phyloP scores from a whole-genome alignment of 768 basidiomycete genomes.

The Leccinum subgranulosum region DNA sequence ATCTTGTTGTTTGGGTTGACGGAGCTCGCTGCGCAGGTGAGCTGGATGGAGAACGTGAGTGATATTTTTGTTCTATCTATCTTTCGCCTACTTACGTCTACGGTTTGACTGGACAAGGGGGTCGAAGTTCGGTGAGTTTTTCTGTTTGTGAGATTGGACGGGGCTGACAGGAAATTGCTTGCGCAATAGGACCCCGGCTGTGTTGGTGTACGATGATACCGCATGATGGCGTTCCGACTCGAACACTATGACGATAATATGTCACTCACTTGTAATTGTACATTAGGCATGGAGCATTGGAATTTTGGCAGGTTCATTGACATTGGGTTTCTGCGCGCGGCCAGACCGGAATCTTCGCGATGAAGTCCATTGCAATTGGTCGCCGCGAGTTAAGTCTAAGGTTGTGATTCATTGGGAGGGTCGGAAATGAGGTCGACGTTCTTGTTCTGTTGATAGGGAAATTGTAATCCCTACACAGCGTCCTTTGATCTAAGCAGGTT shows the following conservation, averaged over 20 bases:
- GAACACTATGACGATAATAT: not conserved
- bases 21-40: slow-evolving; percentile 50
- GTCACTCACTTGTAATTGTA: not conserved
- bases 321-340: too few relatives aligned
- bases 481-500: too few relatives aligned
- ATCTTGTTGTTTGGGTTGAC: slow-evolving; percentile 51
- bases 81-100: not conserved
- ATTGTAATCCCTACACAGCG: too few relatives aligned
- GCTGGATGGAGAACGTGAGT: slow-evolving; percentile 50
- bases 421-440: too few relatives aligned
- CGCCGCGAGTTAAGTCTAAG: too few relatives aligned
- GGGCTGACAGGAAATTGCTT: not conserved
- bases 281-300: not conserved
- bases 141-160: not conserved
- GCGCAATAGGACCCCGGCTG: slow-evolving; percentile 25
- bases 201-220: slow-evolving; percentile 29
- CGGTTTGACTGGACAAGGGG: slow-evolving; percentile 25
- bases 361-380: too few relatives aligned
- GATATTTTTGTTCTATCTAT: not conserved
- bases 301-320: not conserved
- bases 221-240: not conserved
- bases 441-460: too few relatives aligned
- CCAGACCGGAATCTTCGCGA: too few relatives aligned
- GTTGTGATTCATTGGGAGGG: too few relatives aligned
- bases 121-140: slow-evolving; percentile 34